Evolutionary conservation across 805 yeast genomes (phyloP), one percentile per base, ranked within the genome.

Genomic region (Metschnikowia reukaufii): DNA sequence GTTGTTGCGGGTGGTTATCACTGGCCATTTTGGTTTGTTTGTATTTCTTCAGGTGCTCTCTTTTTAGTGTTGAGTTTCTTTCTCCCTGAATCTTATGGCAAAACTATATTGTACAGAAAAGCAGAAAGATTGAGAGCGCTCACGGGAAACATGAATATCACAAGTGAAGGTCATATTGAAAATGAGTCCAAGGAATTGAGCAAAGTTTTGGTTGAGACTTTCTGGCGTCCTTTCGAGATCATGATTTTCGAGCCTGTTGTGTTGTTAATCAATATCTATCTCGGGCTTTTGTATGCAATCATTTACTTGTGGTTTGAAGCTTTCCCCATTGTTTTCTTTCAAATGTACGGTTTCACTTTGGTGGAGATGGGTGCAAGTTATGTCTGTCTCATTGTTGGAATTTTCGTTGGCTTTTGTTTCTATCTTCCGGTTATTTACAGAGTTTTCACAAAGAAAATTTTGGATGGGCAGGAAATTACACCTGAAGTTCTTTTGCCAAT

Each of bases 1-100:
- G 65, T 68, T 3, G 48, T 36, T 2, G 43, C 45, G 4, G 52
- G 48, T 18, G 47, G 47, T 21, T 48, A 51, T 27, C 54, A 46
- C 44, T 51, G 53, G 55, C 44, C 55, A 4, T 51, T 45, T 34
- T 51, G 53, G 55, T 49, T 51, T 35, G 43, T 48, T n/a, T 44
- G 49, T 18, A 47, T 50, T 23, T 23, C 27, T 23, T 43, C 53
- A 4, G 56, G 56, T 9, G 38, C 37, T 20, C 43, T 45, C n/a
- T 36, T 49, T 18, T 39, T 47, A 16, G 30, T 44, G 4, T 38
- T 52, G 40, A 43, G 47, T 17, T 44, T 44, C 32, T 42, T 49
- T 30, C 44, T 52, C 4, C 56, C 56, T 8, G 56, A 52, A 32
- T 40, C 56, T 5, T 52, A 47, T 39, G 47, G 49, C 3, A 52